Conservation (phyloP, 1,284 basidiomycete species). For the Leccinum griseonigrum region DNA sequence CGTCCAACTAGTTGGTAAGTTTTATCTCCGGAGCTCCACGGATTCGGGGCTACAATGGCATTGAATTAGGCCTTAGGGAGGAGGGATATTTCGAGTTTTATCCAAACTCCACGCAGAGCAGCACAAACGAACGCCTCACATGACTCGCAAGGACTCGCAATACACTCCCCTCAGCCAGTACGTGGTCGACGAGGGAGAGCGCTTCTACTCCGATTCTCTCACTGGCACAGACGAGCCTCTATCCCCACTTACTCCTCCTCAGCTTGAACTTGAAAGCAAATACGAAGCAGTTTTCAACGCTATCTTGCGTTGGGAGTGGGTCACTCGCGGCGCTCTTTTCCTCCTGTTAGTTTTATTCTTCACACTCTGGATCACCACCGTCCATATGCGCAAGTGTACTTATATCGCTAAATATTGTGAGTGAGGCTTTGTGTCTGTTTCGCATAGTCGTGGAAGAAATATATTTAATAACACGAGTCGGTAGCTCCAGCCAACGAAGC, state of each 20-base stretch:
- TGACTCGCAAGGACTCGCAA: background rate
- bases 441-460: background rate
- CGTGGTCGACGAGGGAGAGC: background rate
- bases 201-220: background rate
- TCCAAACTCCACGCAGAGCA: background rate
- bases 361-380: constrained; percentile 5
- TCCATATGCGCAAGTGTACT: background rate
- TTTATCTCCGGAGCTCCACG: no score
- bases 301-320: constrained; percentile 1
- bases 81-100: no score
- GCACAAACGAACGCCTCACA: background rate
- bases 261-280: no score
- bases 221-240: background rate
- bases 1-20: no score
- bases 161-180: constrained; percentile 1
- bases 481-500: constrained; percentile 9
- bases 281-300: background rate
- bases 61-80: no score
- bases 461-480: background rate
- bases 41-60: no score
- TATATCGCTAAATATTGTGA: constrained; percentile 6
- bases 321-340: constrained; percentile 1
- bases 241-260: background rate
- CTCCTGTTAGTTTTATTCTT: background rate
- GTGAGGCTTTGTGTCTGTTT: background rate